Base-by-base conservation (phyloP, 441 rosid genomes). In the Eruca vesicaria region DNA sequence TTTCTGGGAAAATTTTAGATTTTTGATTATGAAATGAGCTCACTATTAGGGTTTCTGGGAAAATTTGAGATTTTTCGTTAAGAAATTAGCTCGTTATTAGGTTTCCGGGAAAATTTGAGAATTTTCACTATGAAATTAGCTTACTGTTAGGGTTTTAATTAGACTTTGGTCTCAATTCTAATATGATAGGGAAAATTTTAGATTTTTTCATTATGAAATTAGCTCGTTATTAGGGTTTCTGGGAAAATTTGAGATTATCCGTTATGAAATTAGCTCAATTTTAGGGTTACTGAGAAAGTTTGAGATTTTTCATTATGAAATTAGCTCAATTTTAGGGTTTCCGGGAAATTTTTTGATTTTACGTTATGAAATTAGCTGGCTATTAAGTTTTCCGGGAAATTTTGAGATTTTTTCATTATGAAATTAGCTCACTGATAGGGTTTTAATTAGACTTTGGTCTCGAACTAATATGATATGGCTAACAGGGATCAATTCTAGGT, bases 401-500 rank as follows among this genome's bases (percentile, higher is more conserved):
- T 28, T 28, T 28, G 31, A 28, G 31, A 28, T 28, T 28, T 28
- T 28, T 28, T n/a, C 31, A 5, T 28, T 28, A 28, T 3, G 31
- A 28, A 28, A 28, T 28, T 28, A 36, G 43, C n/a, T 36, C 48
- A 41, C 16, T 45, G 9, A 6, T 45, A 45, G 9, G 19, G 52
- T 6, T 45, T 45, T 23, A n/a, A 18, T 8, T 50, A 50, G 56
- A 7, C 56, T 18, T 19, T 53, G 6, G 62, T 88, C 84, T 86
- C 85, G 78, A 78, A 64, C 77, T 63, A 74, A 76, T 68, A 58
- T 81, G 84, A 75, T 82, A 76, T 96, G 93, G 87, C 89, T 94
- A 90, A 94, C 97, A 96, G 99, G 98, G 98, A 80, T 90, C 98
- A 74, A 84, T 96, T 87, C 93, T 92, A 89, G 95, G 98, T 92